A percentile compares a stretch with the other conserved stretches of the same genome.
phyloP scores from a whole-genome alignment of 2,329 filamentous ascomycete genomes.

The Talaromyces atroroseus region DNA sequence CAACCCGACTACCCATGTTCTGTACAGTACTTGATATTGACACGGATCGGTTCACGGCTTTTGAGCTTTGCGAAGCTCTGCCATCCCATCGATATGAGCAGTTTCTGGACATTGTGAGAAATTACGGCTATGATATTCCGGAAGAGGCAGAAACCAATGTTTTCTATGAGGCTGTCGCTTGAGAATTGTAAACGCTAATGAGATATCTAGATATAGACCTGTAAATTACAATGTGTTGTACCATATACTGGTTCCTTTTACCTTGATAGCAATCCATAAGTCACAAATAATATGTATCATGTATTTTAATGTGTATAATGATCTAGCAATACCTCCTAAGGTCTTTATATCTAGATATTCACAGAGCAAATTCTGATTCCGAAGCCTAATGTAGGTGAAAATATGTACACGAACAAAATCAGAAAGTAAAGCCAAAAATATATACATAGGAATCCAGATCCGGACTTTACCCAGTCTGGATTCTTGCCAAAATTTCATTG shows the following conservation, averaged over 20 bases:
- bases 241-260: neutral
- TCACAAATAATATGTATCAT: too few species aligned
- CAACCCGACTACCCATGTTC: neutral
- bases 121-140: neutral
- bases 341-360: neutral
- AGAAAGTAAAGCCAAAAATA: neutral
- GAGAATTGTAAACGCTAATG: neutral
- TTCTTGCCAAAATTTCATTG: neutral
- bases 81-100: neutral
- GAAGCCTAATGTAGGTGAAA: neutral
- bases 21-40: neutral
- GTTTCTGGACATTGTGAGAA: neutral
- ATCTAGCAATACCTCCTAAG: neutral
- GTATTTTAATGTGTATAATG: neutral
- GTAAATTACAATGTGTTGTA: neutral
- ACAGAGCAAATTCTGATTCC: neutral
- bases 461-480: neutral
- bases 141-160: neutral
- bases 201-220: neutral
- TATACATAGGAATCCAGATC: neutral
- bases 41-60: neutral
- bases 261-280: neutral
- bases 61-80: neutral
- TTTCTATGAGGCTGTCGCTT: neutral
- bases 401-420: neutral